phyloP scores from a whole-genome alignment of 2,329 filamentous ascomycete species.

The Aspergillus novoparasiticus region DNA sequence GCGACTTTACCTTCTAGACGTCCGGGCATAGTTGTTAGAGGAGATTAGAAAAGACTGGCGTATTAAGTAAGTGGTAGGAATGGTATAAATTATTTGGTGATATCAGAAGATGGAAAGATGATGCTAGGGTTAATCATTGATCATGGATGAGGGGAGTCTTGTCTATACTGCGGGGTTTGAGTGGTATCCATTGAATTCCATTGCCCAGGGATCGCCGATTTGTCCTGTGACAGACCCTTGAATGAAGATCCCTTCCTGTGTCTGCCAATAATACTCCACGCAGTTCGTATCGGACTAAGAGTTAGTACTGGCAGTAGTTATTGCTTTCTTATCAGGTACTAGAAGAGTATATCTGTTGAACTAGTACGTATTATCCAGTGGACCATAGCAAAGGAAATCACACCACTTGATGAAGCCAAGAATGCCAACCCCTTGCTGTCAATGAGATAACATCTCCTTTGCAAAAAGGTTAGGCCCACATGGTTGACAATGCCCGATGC shows the following conservation, averaged over 20 bases:
- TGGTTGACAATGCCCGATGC: not conserved
- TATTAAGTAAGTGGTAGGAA: too few species aligned
- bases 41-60: not conserved
- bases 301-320: too few species aligned
- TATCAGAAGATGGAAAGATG: not conserved
- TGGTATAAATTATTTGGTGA: not conserved
- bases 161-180: slow-evolving; percentile 3
- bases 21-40: slow-evolving; percentile 8
- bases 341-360: too few species aligned
- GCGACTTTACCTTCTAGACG: slow-evolving; percentile 44
- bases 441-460: not conserved
- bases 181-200: not conserved
- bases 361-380: too few species aligned
- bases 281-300: not conserved
- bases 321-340: too few species aligned
- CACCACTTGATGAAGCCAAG: not conserved
- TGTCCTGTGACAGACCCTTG: not conserved
- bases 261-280: not conserved
- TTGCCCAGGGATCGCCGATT: not conserved
- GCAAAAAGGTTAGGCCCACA: not conserved
- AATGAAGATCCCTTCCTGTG: not conserved
- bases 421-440: not conserved
- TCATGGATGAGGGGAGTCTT: not conserved
- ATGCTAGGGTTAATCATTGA: not conserved
- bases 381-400: too few species aligned